phyloP scores from a whole-genome alignment of 768 basidiomycete genomes.

The Lactarius pseudohatsudake region DNA sequence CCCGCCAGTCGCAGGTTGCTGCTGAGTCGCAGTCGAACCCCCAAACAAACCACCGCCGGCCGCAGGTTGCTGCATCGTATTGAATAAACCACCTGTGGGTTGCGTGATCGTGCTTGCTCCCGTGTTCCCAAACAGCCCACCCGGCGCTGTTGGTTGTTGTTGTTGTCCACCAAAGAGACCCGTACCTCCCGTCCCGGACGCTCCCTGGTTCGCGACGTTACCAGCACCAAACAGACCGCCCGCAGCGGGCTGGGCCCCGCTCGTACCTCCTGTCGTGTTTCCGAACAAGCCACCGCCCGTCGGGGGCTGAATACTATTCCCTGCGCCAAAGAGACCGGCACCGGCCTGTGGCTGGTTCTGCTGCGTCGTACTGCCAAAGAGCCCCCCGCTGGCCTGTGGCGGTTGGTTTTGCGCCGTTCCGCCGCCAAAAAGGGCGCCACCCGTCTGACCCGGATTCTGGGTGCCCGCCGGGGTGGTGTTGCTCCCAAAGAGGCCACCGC shows the following conservation, averaged over 20 bases:
- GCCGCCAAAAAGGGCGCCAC: constrained; percentile 18
- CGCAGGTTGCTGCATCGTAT: constrained; percentile 15
- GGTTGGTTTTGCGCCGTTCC: constrained; percentile 9
- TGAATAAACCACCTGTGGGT: constrained; percentile 31
- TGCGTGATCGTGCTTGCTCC: constrained; percentile 28
- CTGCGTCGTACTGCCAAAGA: constrained; percentile 27
- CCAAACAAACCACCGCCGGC: constrained; percentile 32
- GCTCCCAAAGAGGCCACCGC: constrained; percentile 32
- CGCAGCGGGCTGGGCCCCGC: constrained; percentile 10
- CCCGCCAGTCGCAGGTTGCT: constrained; percentile 23
- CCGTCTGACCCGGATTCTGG: constrained; percentile 5
- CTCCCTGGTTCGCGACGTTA: constrained; percentile 25
- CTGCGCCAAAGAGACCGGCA: constrained; percentile 14
- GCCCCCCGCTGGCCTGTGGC: constrained; percentile 25
- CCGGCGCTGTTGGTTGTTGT: constrained; percentile 25
- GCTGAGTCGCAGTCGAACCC: constrained; percentile 20
- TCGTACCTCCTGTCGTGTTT: constrained; percentile 26
- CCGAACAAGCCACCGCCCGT: constrained; percentile 36
- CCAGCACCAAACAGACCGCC: constrained; percentile 31
- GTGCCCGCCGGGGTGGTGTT: not conserved
- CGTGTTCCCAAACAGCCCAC: constrained; percentile 28
- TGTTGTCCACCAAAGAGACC: constrained; percentile 23
- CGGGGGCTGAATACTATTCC: constrained; percentile 10
- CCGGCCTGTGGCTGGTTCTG: constrained; percentile 6
- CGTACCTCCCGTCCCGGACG: constrained; percentile 25